Conservation (phyloP, 2,329 filamentous ascomycete species). For the Fusarium lateritium region DNA sequence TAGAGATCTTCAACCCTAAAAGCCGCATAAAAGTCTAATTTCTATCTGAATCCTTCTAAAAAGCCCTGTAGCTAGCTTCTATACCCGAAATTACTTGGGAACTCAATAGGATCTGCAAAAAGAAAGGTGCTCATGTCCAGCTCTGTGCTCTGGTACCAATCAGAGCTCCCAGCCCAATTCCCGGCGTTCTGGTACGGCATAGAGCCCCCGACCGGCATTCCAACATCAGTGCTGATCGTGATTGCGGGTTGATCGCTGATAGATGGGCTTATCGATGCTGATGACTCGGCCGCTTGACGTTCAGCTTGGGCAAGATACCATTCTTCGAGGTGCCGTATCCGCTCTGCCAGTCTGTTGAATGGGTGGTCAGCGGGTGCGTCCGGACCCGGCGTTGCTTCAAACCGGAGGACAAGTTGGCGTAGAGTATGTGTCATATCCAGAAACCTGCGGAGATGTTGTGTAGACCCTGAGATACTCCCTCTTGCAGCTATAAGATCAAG, state of each 20-base stretch:
- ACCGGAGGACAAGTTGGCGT: slow-evolving; percentile 47
- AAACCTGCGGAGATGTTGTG: slow-evolving; percentile 45
- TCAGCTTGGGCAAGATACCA: slow-evolving; percentile 35
- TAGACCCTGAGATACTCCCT: slow-evolving; percentile 34
- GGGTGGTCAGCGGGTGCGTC: slow-evolving; percentile 29
- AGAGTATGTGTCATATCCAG: slow-evolving; percentile 49
- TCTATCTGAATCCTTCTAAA: not conserved
- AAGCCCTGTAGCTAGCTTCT: not conserved
- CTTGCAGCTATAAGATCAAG: slow-evolving; percentile 49
- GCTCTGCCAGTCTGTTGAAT: slow-evolving; percentile 43
- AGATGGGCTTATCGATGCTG: not conserved
- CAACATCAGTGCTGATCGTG: not conserved
- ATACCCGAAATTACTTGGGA: slow-evolving; percentile 12
- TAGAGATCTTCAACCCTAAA: fast-evolving
- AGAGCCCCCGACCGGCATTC: not conserved
- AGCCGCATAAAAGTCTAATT: not conserved
- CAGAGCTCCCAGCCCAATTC: slow-evolving; percentile 7
- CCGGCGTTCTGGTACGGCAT: slow-evolving; percentile 1
- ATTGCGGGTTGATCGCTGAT: not conserved
- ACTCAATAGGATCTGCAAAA: slow-evolving; percentile 37
- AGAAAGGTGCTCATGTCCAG: slow-evolving; percentile 34
- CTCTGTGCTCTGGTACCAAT: slow-evolving; percentile 20
- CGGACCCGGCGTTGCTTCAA: slow-evolving; percentile 39
- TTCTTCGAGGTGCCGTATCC: slow-evolving; percentile 32
- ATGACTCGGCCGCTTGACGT: not conserved